phyloP scores from a whole-genome alignment of 2,329 filamentous ascomycete genomes.

The Cladobotryum mycophilum region DNA sequence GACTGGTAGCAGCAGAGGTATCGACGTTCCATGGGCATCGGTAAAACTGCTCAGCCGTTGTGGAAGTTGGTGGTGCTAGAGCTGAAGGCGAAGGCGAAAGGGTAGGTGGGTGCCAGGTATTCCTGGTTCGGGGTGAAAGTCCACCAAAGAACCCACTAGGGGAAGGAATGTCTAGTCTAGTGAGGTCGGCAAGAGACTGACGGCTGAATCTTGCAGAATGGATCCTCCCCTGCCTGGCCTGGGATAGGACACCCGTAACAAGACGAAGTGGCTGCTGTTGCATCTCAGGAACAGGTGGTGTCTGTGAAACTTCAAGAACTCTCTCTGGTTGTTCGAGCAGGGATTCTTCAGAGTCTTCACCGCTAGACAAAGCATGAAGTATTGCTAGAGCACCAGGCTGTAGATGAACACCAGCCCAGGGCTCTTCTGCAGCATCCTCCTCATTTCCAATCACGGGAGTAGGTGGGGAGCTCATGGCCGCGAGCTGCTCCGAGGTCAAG shows the following conservation, averaged over 20 bases:
- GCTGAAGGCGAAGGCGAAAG: constrained; percentile 38
- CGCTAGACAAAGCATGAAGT: constrained; percentile 62
- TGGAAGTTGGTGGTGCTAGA: constrained; percentile 66
- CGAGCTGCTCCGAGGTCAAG: constrained; percentile 80
- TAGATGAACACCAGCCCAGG: constrained; percentile 69
- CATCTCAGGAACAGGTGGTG: constrained; percentile 34
- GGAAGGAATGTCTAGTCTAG: constrained; percentile 80
- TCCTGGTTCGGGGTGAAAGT: constrained; percentile 66
- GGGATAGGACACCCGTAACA: constrained; percentile 35
- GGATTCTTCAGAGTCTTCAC: constrained; percentile 46
- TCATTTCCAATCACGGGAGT: constrained; percentile 66
- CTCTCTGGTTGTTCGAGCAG: constrained; percentile 42
- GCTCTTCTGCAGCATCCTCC: constrained; percentile 48
- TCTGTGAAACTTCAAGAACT: constrained; percentile 39
- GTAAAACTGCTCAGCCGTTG: constrained; percentile 90
- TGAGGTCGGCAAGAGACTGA: constrained; percentile 65
- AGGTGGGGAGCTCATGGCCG: constrained; percentile 73
- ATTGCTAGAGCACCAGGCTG: constrained; percentile 77
- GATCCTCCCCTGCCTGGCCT: constrained; percentile 14
- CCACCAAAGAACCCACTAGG: constrained; percentile 89
- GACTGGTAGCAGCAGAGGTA: constrained; percentile 30
- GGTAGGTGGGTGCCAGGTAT: constrained; percentile 69
- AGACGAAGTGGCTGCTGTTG: constrained; percentile 45
- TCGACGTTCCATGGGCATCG: constrained; percentile 66
- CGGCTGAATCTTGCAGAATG: constrained; percentile 29